Conservation (phyloP, 176 grass and related monocot genomes). For the Echinochloa phyllopogon region DNA sequence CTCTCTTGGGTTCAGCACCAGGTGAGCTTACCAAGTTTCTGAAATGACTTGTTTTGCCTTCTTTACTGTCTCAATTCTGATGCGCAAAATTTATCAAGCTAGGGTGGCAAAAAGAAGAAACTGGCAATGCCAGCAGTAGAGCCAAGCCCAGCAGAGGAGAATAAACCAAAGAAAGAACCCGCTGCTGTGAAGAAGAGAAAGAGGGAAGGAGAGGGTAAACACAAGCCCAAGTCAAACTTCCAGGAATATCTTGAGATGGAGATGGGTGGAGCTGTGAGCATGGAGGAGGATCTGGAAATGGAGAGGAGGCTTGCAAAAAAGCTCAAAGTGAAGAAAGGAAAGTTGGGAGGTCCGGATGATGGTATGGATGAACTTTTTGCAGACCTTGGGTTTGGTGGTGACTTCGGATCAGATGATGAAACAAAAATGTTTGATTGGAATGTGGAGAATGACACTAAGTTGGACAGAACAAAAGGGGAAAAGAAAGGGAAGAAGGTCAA, state of each 20-base stretch:
- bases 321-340: conserved; percentile 89
- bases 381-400: conserved; percentile 44
- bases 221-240: conserved; percentile 65
- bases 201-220: conserved; percentile 39
- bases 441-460: background rate
- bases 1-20: conserved; percentile 67
- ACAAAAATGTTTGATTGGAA: conserved; percentile 34
- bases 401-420: conserved; percentile 49
- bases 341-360: conserved; percentile 70
- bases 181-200: conserved; percentile 37
- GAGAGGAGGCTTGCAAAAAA: conserved; percentile 86
- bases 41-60: background rate
- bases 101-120: conserved; percentile 58
- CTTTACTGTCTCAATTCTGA: conserved; percentile 5
- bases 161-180: conserved; percentile 44
- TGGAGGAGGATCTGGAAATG: conserved; percentile 67
- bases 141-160: conserved; percentile 32
- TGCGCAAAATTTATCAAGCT: background rate
- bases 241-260: conserved; percentile 83
- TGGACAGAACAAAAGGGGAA: conserved; percentile 48
- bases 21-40: conserved; percentile 30
- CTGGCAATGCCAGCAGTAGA: background rate
- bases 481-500: conserved; percentile 59
- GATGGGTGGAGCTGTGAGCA: conserved; percentile 51
- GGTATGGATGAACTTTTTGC: conserved; percentile 72